Evolutionary conservation across 208 protist species (phyloP).

Genomic region (Acanthamoeba castellanii): DNA sequence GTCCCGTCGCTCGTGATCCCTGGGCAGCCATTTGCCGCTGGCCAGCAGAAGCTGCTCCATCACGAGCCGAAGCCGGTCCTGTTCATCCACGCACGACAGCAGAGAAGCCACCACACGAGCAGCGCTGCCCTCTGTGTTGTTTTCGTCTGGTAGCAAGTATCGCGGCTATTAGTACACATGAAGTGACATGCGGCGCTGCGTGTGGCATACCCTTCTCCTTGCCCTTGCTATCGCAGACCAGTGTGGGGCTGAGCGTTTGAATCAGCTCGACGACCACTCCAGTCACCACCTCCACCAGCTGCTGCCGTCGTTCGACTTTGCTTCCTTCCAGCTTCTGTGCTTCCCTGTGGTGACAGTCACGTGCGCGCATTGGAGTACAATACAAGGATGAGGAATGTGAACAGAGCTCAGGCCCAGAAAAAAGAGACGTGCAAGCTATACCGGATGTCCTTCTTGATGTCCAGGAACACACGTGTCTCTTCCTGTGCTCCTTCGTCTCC

Average conservation of each 20-base stretch:
- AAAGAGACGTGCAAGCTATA: neutral
- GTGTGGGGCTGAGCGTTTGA: neutral
- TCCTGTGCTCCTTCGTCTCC: conserved; percentile 55
- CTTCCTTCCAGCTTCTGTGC: neutral
- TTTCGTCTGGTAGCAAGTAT: neutral
- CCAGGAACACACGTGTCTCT: conserved; percentile 45
- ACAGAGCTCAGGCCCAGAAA: neutral
- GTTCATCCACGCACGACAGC: neutral
- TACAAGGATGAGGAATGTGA: neutral
- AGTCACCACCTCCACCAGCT: conserved; percentile 48
- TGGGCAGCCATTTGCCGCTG: conserved; percentile 15
- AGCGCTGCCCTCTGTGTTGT: neutral
- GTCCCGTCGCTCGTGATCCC: neutral
- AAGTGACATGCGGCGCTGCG: neutral
- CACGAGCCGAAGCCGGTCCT: conserved; percentile 14
- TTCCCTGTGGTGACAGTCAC: neutral
- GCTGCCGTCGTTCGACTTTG: conserved; percentile 54
- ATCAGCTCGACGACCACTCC: conserved; percentile 63
- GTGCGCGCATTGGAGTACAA: neutral
- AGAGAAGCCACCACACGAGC: neutral
- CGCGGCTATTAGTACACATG: neutral
- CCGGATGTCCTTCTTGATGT: conserved; percentile 46
- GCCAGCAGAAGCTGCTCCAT: conserved; percentile 70
- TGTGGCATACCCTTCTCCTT: conserved; percentile 27
- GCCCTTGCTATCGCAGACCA: neutral